A percentile compares a stretch with the other conserved stretches of the same genome.
Conservation (phyloP, 495 filamentous ascomycete genomes). For the Lasiosphaeris hirsuta region DNA sequence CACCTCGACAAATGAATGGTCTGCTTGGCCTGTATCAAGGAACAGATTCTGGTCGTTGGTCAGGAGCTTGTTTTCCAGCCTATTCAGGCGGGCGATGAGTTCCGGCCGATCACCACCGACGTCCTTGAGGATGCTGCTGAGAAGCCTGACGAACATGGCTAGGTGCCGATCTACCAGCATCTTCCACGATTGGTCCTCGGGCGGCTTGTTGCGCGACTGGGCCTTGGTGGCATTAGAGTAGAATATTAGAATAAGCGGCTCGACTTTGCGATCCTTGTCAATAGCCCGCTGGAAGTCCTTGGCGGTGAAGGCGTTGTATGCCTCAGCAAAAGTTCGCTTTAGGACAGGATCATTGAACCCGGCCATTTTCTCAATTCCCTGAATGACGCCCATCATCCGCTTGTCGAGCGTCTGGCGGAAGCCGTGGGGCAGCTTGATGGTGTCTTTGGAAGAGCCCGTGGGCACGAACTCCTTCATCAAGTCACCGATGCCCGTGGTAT, state of each 20-base stretch:
- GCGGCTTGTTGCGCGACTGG: conserved; percentile 71
- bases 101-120: conserved; percentile 76
- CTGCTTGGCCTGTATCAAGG: conserved; percentile 50
- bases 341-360: conserved; percentile 85
- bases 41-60: conserved; percentile 90
- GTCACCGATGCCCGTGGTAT: conserved; percentile 67
- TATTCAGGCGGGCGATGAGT: conserved; percentile 70
- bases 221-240: conserved; percentile 72
- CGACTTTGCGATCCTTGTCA: conserved; percentile 90
- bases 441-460: conserved; percentile 31
- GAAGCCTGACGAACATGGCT: conserved; percentile 87
- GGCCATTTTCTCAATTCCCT: conserved; percentile 60
- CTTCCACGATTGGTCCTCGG: conserved; percentile 89
- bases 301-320: conserved; percentile 65
- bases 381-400: conserved; percentile 77
- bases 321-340: conserved; percentile 90
- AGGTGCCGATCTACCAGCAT: conserved; percentile 90
- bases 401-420: conserved; percentile 69
- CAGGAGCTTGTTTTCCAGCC: conserved; percentile 88
- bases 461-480: conserved; percentile 55
- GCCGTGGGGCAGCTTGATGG: conserved; percentile 46
- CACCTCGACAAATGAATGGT: conserved; percentile 68
- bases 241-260: conserved; percentile 91
- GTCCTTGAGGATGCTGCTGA: conserved; percentile 73
- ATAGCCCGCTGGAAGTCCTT: conserved; percentile 79